phyloP scores from a whole-genome alignment of 495 filamentous ascomycete species.

The Tirmania nivea region DNA sequence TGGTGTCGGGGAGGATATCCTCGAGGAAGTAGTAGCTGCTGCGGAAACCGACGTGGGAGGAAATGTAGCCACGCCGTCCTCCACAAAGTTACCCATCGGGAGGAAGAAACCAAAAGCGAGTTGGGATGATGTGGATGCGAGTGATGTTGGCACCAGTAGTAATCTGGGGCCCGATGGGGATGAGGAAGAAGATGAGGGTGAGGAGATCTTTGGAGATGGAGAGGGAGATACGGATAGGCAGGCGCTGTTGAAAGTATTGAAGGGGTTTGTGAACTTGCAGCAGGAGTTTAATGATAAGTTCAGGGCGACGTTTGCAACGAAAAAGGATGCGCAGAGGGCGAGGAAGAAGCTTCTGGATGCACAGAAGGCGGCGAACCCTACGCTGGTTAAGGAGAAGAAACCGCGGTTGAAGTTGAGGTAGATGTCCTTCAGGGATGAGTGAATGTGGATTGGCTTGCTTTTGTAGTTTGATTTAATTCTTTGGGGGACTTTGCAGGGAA shows the following conservation, averaged over 20 bases:
- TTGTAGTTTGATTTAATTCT: too few relatives aligned
- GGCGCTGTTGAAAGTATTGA: slow-evolving; percentile 31
- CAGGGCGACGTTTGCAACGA: slow-evolving; percentile 29
- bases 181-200: slow-evolving; percentile 14
- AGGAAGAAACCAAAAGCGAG: neutral
- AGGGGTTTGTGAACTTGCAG: slow-evolving; percentile 33
- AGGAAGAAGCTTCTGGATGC: neutral
- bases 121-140: neutral
- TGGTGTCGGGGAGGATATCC: slow-evolving; percentile 21
- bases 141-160: neutral
- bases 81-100: neutral
- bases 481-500: too few relatives aligned
- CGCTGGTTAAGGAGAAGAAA: neutral
- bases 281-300: slow-evolving; percentile 46
- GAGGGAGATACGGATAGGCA: slow-evolving; percentile 13
- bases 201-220: slow-evolving; percentile 17
- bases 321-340: neutral
- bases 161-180: neutral
- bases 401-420: too few relatives aligned
- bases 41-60: neutral
- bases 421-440: too few relatives aligned
- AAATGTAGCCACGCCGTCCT: neutral
- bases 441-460: too few relatives aligned
- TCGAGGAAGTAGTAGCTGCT: slow-evolving; percentile 20
- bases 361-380: neutral